Conservation (phyloP, 495 filamentous ascomycete genomes). For the Aspergillus heteromorphus region DNA sequence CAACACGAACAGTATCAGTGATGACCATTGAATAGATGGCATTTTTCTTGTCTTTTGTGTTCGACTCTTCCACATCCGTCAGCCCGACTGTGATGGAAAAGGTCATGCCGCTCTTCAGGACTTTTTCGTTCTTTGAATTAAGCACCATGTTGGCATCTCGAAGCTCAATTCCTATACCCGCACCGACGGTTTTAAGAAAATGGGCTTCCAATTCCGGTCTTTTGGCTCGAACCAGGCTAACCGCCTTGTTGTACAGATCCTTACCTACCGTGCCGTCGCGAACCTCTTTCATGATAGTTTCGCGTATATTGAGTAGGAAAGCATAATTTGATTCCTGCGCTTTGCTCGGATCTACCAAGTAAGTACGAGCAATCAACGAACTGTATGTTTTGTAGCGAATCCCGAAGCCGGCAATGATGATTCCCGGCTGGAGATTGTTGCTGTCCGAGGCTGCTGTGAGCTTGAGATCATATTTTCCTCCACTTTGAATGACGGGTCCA, state of each 20-base stretch:
- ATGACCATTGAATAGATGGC: constrained; percentile 83
- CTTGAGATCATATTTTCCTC: constrained; percentile 88
- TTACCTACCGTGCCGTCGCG: constrained; percentile 82
- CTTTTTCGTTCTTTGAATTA: constrained; percentile 75
- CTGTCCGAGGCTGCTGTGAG: constrained; percentile 68
- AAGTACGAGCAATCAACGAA: constrained; percentile 84
- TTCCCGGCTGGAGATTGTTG: constrained; percentile 82
- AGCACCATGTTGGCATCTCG: constrained; percentile 75
- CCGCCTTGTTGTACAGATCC: constrained; percentile 86
- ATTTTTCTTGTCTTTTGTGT: constrained; percentile 78
- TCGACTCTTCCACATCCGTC: constrained; percentile 76
- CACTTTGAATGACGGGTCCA: constrained; percentile 89
- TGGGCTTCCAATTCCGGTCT: constrained; percentile 92
- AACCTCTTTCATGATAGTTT: constrained; percentile 79
- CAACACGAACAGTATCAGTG: constrained; percentile 88
- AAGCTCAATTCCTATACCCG: constrained; percentile 87
- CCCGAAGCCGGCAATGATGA: constrained; percentile 87
- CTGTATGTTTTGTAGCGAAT: constrained; percentile 92
- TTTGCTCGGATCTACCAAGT: constrained; percentile 94
- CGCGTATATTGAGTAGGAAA: constrained; percentile 80
- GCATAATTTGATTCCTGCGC: constrained; percentile 91
- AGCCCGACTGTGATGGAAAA: constrained; percentile 83
- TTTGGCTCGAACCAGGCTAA: constrained; percentile 69
- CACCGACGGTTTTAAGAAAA: constrained; percentile 84
- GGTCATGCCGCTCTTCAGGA: constrained; percentile 94